phyloP scores from a whole-genome alignment of 2,329 filamentous ascomycete genomes.

The Sclerotinia spermophila region DNA sequence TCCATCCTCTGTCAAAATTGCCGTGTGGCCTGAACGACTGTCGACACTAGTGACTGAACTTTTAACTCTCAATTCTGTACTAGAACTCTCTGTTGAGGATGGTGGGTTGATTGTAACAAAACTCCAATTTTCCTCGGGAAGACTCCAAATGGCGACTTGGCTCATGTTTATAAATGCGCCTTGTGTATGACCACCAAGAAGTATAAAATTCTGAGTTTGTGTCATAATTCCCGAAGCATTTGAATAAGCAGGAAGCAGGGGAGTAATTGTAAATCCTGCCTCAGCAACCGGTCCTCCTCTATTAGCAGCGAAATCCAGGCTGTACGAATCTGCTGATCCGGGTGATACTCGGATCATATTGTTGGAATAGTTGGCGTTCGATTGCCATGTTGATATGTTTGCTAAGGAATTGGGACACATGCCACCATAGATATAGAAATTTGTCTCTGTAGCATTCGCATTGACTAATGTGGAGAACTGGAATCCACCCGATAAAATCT shows the following conservation, averaged over 20 bases:
- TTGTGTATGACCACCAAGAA: slow-evolving; percentile 82
- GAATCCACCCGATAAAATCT: slow-evolving; percentile 51
- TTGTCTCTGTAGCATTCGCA: slow-evolving; percentile 33
- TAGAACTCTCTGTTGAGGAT: slow-evolving; percentile 34
- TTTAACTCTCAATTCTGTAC: slow-evolving; percentile 55
- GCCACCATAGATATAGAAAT: slow-evolving; percentile 64
- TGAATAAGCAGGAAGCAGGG: slow-evolving; percentile 65
- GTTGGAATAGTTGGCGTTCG: slow-evolving; percentile 73
- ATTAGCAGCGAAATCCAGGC: slow-evolving; percentile 44
- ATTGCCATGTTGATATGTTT: slow-evolving; percentile 56
- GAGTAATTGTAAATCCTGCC: slow-evolving; percentile 82
- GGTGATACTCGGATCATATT: slow-evolving; percentile 65
- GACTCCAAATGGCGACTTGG: slow-evolving; percentile 77
- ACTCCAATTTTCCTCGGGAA: slow-evolving; percentile 83
- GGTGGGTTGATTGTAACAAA: slow-evolving; percentile 65
- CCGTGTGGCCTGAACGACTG: slow-evolving; percentile 83
- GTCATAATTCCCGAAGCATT: slow-evolving; percentile 62
- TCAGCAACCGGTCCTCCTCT: slow-evolving; percentile 67
- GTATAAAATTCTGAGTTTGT: slow-evolving; percentile 72
- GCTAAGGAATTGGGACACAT: slow-evolving; percentile 68
- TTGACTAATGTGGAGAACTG: slow-evolving; percentile 34
- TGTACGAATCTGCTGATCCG: slow-evolving; percentile 40
- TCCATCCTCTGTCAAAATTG: slow-evolving; percentile 76
- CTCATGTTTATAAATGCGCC: slow-evolving; percentile 92
- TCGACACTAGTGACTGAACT: slow-evolving; percentile 46